These are phyloP conservation scores for Phytophthora uliginosa DNA, from an alignment of 352 stramenopile genomes.

Conservation along the genomic window DNA sequence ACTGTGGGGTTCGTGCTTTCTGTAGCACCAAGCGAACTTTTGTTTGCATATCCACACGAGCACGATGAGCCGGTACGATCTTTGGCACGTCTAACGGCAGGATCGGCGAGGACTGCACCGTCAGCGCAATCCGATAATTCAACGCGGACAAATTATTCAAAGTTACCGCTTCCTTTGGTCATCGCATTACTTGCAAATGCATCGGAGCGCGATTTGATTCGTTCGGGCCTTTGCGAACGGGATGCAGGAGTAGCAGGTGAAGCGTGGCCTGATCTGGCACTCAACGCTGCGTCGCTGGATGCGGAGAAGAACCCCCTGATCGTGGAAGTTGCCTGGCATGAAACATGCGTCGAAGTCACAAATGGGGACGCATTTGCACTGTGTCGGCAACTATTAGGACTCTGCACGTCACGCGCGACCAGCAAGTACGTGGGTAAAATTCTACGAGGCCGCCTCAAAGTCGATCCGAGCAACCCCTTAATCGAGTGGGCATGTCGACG, in stretches of 20 bases:
- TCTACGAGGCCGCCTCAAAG: slow-evolving; percentile 62
- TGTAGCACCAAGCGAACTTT: slow-evolving; percentile 26
- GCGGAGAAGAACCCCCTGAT: slow-evolving; percentile 51
- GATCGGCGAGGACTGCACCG: background rate
- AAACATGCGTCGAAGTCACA: slow-evolving; percentile 53
- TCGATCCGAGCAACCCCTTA: slow-evolving; percentile 57
- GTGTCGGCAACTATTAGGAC: slow-evolving; percentile 65
- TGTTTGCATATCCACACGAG: slow-evolving; percentile 38
- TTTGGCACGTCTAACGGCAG: slow-evolving; percentile 24
- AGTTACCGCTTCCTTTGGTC: slow-evolving; percentile 64
- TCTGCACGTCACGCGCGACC: slow-evolving; percentile 55
- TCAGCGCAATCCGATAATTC: background rate
- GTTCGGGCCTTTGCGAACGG: slow-evolving; percentile 39
- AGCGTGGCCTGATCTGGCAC: slow-evolving; percentile 68
- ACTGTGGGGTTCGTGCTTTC: slow-evolving; percentile 46
- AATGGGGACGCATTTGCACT: slow-evolving; percentile 74
- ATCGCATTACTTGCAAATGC: slow-evolving; percentile 78
- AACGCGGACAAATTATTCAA: slow-evolving; percentile 49
- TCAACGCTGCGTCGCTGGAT: slow-evolving; percentile 69
- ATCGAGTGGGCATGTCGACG: slow-evolving; percentile 40
- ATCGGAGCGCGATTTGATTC: slow-evolving; percentile 61
- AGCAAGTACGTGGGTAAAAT: slow-evolving; percentile 75
- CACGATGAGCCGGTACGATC: slow-evolving; percentile 28
- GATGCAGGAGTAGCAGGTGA: slow-evolving; percentile 26
- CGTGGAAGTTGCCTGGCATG: slow-evolving; percentile 71